These are phyloP conservation scores for Thozetella sp. DNA, from an alignment of 495 filamentous ascomycete genomes.

Conservation along the genomic window DNA sequence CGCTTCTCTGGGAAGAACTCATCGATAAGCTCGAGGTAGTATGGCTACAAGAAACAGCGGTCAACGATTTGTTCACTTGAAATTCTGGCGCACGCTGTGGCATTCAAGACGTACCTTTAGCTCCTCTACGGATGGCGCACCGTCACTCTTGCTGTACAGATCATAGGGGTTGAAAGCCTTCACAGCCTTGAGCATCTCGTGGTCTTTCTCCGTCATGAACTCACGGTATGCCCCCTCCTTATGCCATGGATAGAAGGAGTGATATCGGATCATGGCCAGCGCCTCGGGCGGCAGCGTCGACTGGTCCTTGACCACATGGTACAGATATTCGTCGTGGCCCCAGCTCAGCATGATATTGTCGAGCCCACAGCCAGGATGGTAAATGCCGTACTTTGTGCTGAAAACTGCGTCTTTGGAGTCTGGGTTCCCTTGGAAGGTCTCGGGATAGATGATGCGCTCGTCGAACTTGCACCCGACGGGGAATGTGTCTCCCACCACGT, in stretches of 20 bases:
- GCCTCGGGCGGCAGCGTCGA: slow-evolving; percentile 75
- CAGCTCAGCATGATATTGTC: slow-evolving; percentile 87
- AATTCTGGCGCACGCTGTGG: neutral
- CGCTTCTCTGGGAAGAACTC: slow-evolving; percentile 83
- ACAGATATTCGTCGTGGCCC: slow-evolving; percentile 93
- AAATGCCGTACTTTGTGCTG: slow-evolving; percentile 75
- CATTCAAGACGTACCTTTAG: slow-evolving; percentile 56
- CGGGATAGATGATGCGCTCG: slow-evolving; percentile 74
- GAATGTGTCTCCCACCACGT: slow-evolving; percentile 90
- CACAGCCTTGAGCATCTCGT: slow-evolving; percentile 76
- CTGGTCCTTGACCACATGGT: slow-evolving; percentile 80
- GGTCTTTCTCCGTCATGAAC: slow-evolving; percentile 82
- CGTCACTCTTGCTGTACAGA: slow-evolving; percentile 89
- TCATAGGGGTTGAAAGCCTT: slow-evolving; percentile 91
- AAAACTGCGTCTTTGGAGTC: slow-evolving; percentile 69
- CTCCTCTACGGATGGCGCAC: slow-evolving; percentile 70
- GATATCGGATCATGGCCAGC: slow-evolving; percentile 88
- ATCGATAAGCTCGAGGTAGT: slow-evolving; percentile 82
- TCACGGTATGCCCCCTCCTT: slow-evolving; percentile 72
- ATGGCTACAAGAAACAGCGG: slow-evolving; percentile 55
- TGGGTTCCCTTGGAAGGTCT: slow-evolving; percentile 72
- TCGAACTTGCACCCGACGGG: slow-evolving; percentile 87
- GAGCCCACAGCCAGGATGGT: slow-evolving; percentile 72
- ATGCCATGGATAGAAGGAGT: slow-evolving; percentile 92
- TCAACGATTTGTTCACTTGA: neutral